Evolutionary conservation across 2,329 filamentous ascomycete genomes (phyloP), one percentile per base, ranked within the genome.

Genomic region (Trichothecium roseum): DNA sequence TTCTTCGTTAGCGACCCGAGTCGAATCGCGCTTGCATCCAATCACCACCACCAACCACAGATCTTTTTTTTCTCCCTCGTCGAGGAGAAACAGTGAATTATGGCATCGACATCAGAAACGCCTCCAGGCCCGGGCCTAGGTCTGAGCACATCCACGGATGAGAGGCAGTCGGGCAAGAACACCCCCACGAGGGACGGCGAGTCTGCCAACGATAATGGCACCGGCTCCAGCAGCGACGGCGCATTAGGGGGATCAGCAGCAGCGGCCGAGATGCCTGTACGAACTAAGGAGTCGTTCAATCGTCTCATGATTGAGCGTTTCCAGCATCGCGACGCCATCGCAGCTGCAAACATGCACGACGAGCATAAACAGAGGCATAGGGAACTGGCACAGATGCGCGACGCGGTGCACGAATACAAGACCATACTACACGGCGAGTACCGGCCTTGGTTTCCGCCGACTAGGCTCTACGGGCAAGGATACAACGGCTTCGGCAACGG

Each of bases 401-500:
- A 74, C 34, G 80, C 82, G 58, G 71, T 78, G 40, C 72, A 80
- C 40, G 79, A 85, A 52, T 86, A 89, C 64, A 68, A 74, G 22
- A 30, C 37, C 39, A 59, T 68, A 33, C 53, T 85, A 31, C 65
- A 70, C 41, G 63, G 56, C 42, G 66, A 74, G 8, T 73, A 69
- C 48, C 68, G 72, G 40, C 60, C 59, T 32, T 72, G 60, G 53
- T 78, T 75, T 38, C 68, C 72, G 3, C 64, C 73, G 1, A 66
- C 62, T 45, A 69, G 63, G 45, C 66, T 78, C 41, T 86, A 68
- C 61, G 82, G 68, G 58, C 75, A 68, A 47, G 91, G 91, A 37
- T 98, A 94, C 55, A 78, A 75, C 52, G 89, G 88, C 30, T 94
- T 82, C 52, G 89, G 84, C 45, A 96, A 96, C 63, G 81, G 83